Evolutionary conservation across 345 rosid genomes (phyloP), one percentile per base, ranked within the genome.

Genomic region (Eucalyptus leucophloia): DNA sequence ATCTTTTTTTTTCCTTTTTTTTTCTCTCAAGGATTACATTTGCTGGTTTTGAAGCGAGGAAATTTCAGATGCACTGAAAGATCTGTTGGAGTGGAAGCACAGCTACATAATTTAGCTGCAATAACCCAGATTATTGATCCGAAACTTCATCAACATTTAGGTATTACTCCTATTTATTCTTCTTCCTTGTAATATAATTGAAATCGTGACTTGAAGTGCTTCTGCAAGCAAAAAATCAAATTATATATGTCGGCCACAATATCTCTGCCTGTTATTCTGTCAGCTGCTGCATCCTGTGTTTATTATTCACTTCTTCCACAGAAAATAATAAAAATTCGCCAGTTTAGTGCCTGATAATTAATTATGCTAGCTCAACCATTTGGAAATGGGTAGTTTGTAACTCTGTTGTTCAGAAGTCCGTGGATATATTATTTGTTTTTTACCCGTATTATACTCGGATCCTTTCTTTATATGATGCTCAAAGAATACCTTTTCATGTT

Each of bases 71-170:
- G 98, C 93, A 98, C 99, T 2, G 99, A 94, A 91, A 94, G 96
- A 91, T 95, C 98, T 69, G 94, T 98, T 90, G 99, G 99, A 54
- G 99, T 98, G 95, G 99, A 96, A 93, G 90, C 98, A 86, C 99
- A 97, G 87, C 99, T 98, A 82, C 91, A 92, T 93, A 96, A 95
- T 91, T 94, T 98, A 94, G 98, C 99, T 51, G 83, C 96, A 37
- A 93, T 98, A 87, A 98, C 99, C 90, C 98, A 96, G 92, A 95
- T 95, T 88, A 94, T 98, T 44, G 97, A 97, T 93, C 99, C 99
- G 28, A 98, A 96, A 91, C 99, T 97, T 91, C 99, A 98, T 91
- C 97, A 96, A 91, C 99, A 98, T 90, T 93, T 98, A 93, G 98
- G 99, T 98, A 95, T 28, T 42, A 13, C 49, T 54, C 28, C 50